Evolutionary conservation across 2,329 filamentous ascomycete genomes (phyloP).

Genomic region (Phialemoniopsis sp.): DNA sequence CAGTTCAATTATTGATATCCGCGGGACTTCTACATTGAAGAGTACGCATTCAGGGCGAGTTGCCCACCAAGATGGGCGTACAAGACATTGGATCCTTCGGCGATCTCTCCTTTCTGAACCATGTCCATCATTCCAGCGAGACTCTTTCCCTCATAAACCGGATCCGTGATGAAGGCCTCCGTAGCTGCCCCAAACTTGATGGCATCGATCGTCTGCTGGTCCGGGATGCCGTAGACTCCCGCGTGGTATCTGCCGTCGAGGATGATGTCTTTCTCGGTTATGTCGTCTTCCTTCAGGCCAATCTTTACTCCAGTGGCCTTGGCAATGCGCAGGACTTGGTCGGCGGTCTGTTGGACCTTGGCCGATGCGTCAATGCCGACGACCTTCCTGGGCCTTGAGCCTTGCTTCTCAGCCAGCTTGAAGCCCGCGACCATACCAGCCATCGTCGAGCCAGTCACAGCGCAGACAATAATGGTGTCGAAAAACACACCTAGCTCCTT

Average conservation of each 20-base stretch:
- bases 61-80: slow-evolving; percentile 71
- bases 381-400: slow-evolving; percentile 44
- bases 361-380: slow-evolving; percentile 66
- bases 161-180: slow-evolving; percentile 71
- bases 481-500: slow-evolving; percentile 58
- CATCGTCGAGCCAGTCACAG: slow-evolving; percentile 67
- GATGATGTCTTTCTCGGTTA: slow-evolving; percentile 58
- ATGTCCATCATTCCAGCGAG: slow-evolving; percentile 68
- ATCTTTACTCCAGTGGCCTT: slow-evolving; percentile 59
- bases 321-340: slow-evolving; percentile 64
- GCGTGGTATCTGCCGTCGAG: slow-evolving; percentile 64
- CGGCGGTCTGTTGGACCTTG: slow-evolving; percentile 56
- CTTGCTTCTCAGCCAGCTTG: slow-evolving; percentile 52
- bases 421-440: slow-evolving; percentile 72
- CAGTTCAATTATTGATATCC: too few relatives aligned
- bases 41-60: slow-evolving; percentile 66
- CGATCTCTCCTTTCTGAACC: slow-evolving; percentile 58
- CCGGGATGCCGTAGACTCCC: slow-evolving; percentile 64
- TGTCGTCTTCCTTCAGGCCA: slow-evolving; percentile 53
- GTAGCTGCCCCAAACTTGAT: slow-evolving; percentile 65
- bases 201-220: slow-evolving; percentile 60
- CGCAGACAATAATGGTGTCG: slow-evolving; percentile 64
- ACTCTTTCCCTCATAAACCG: slow-evolving; percentile 74
- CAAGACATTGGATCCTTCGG: slow-evolving; percentile 56
- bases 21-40: slow-evolving; percentile 28